phyloP scores from a whole-genome alignment of 345 rosid species.

The Brassica napus region DNA sequence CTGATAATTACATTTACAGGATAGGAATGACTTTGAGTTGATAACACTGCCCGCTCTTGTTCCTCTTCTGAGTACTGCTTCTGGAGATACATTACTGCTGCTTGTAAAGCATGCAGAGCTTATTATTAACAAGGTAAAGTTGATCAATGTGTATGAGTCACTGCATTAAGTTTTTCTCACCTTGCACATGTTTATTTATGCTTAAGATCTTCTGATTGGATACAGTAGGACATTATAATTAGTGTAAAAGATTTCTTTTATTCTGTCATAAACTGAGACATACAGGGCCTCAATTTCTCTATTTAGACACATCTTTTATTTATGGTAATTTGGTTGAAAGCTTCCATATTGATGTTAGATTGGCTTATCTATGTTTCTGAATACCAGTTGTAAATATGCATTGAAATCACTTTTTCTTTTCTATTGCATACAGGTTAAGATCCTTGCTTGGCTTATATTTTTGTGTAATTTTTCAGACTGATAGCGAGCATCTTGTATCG shows the following conservation, averaged over 20 bases:
- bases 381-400: slow-evolving; percentile 15
- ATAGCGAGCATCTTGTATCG: slow-evolving; percentile 64
- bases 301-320: neutral
- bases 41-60: slow-evolving; percentile 92
- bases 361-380: neutral
- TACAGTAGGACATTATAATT: neutral
- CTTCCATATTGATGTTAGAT: slow-evolving; percentile 21
- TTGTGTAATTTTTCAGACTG: slow-evolving; percentile 56
- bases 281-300: neutral
- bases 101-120: slow-evolving; percentile 92
- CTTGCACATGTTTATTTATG: neutral
- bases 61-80: slow-evolving; percentile 85
- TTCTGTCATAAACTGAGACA: slow-evolving; percentile 11
- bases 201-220: slow-evolving; percentile 3
- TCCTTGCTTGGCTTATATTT: slow-evolving; percentile 8
- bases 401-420: slow-evolving; percentile 4
- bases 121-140: slow-evolving; percentile 77
- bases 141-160: slow-evolving; percentile 7
- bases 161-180: neutral
- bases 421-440: neutral
- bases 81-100: slow-evolving; percentile 87
- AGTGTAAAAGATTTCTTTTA: neutral
- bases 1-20: slow-evolving; percentile 51
- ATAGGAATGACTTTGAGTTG: slow-evolving; percentile 83
- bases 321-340: slow-evolving; percentile 8